Base-by-base conservation (phyloP, 768 basidiomycete genomes). In the Amanita fuliginea region DNA sequence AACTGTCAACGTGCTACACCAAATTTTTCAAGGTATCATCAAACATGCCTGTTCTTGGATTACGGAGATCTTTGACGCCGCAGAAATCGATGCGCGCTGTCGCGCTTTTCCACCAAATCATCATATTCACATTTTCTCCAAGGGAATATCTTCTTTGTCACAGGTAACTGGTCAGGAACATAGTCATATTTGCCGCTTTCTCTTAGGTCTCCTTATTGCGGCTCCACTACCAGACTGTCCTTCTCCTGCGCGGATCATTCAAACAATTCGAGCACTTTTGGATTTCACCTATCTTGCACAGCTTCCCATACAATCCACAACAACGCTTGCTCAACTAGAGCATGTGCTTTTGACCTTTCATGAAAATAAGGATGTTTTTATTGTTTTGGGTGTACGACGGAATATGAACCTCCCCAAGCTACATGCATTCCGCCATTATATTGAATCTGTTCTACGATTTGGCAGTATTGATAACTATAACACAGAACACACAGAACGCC, bases 1-100 rank as follows among this genome's bases (percentile, higher is more conserved):
- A n/a, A n/a, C n/a, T n/a, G n/a, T n/a, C n/a, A n/a, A n/a, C n/a
- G n/a, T n/a, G n/a, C n/a, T n/a, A n/a, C n/a, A n/a, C n/a, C n/a
- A n/a, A n/a, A n/a, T n/a, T n/a, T n/a, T n/a, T n/a, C 72, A 77
- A 54, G 75, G 75, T 0, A 51, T 73, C 2, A 58, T 76, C 55
- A 72, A 71, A 46, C 71, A 74, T 47, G 46, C 72, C 0, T 56
- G 71, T 1, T 46, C 46, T 0, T 76, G 73, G 74, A 49, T 61
- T 7, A 52, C 54, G 3, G 19, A 30, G 34, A 55, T 56, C 0
- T 55, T 55, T 32, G 59, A 57, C 3, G 53, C 54, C 0, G 51
- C 55, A 0, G 67, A 70, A 46, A 55, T 75, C 28, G 71, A 77
- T 56, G 55, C 56, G 0, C 62, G 68, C 0, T 68, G 67, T 1